A percentile compares a stretch with the other conserved stretches of the same genome.
Evolutionary conservation across 352 stramenopile genomes (phyloP).

Genomic region (Phytopythium montanum): DNA sequence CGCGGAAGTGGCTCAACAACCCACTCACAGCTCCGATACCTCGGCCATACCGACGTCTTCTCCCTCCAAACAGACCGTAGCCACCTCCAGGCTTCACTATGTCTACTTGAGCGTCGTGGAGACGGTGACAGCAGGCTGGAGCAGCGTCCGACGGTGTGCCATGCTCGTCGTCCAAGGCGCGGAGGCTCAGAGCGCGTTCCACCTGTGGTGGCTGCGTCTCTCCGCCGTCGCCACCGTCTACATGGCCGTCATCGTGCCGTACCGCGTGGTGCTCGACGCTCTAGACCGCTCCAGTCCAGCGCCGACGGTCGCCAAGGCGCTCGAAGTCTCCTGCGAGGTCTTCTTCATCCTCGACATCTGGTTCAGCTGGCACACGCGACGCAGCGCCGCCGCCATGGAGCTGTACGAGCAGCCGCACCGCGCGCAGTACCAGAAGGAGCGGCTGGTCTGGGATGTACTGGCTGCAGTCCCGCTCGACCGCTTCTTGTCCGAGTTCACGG

Average conservation of each 20-base stretch:
- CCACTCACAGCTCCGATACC: not conserved
- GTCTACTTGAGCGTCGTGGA: not conserved
- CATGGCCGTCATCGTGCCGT: slow-evolving; percentile 40
- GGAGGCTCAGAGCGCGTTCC: slow-evolving; percentile 38
- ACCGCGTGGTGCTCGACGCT: slow-evolving; percentile 39
- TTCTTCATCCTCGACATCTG: slow-evolving; percentile 46
- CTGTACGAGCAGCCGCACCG: slow-evolving; percentile 45
- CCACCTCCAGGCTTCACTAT: not conserved
- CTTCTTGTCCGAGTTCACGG: slow-evolving; percentile 29
- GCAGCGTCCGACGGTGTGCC: not conserved
- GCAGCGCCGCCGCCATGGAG: slow-evolving; percentile 33
- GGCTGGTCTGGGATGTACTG: slow-evolving; percentile 36
- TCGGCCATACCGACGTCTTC: not conserved
- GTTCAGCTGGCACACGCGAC: slow-evolving; percentile 39
- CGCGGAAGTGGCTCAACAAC: not conserved
- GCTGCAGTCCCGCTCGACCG: slow-evolving; percentile 38
- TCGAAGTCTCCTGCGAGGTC: slow-evolving; percentile 34
- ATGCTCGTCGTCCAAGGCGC: slow-evolving; percentile 17
- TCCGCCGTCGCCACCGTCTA: slow-evolving; percentile 32
- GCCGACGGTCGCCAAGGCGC: slow-evolving; percentile 10
- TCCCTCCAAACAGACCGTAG: not conserved
- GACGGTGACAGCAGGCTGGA: not conserved
- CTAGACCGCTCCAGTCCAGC: slow-evolving; percentile 16
- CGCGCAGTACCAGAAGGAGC: slow-evolving; percentile 35
- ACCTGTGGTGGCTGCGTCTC: slow-evolving; percentile 37